A percentile compares a stretch with the other conserved stretches of the same genome.
phyloP scores from a whole-genome alignment of 305 asterid species.

The Caryopteris hybrid region DNA sequence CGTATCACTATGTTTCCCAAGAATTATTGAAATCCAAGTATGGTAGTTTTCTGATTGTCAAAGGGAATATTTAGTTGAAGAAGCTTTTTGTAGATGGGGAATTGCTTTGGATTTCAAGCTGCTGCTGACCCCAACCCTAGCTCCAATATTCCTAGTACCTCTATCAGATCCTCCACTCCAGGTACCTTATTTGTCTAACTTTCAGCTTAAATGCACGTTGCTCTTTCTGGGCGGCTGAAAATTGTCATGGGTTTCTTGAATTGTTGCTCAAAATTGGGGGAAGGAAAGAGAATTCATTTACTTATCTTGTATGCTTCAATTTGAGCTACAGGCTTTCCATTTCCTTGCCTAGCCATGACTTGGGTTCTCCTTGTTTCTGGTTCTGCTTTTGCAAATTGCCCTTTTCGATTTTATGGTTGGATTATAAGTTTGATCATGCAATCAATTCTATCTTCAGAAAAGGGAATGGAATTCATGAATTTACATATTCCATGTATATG shows the following conservation, averaged over 20 bases:
- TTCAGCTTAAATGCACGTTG: slow-evolving; percentile 3
- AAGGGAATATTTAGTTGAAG: not conserved
- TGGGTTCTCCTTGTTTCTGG: not conserved
- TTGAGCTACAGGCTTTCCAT: no score
- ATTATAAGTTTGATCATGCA: not conserved
- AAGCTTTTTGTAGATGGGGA: slow-evolving; percentile 44
- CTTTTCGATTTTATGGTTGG: not conserved
- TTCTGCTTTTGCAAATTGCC: not conserved
- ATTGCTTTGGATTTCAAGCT: slow-evolving; percentile 48
- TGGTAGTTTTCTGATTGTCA: slow-evolving; percentile 9
- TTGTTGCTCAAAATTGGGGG: not conserved
- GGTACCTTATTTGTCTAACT: slow-evolving; percentile 32
- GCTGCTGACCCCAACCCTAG: slow-evolving; percentile 38
- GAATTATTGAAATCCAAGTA: slow-evolving; percentile 7
- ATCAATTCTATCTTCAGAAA: not conserved
- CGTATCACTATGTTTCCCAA: not conserved
- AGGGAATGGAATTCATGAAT: slow-evolving; percentile 2
- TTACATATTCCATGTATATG: not conserved
- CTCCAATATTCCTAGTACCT: slow-evolving; percentile 24
- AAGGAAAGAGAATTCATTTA: not conserved
- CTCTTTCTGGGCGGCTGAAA: slow-evolving; percentile 20
- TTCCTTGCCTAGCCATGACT: not conserved
- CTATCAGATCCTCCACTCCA: slow-evolving; percentile 35
- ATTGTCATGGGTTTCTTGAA: slow-evolving; percentile 14
- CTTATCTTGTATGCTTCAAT: not conserved